Percentiles rank a stretch among this genome's conserved stretches.
Conservation (phyloP, 768 basidiomycete species). For the Strobilomyces confusus region DNA sequence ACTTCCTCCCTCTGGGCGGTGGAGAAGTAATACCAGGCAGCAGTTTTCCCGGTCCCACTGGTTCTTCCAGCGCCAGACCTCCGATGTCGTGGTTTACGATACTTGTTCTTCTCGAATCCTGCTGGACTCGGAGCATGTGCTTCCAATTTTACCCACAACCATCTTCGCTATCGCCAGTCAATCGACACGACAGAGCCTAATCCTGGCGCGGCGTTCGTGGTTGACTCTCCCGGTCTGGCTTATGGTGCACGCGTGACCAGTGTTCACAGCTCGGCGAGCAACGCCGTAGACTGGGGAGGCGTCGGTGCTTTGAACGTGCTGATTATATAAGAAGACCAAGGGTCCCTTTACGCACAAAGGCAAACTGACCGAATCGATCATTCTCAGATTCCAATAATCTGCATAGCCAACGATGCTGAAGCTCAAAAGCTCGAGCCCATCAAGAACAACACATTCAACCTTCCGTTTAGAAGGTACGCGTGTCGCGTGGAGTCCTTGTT, state of each 20-base stretch:
- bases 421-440: slow-evolving; percentile 93
- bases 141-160: too few relatives aligned
- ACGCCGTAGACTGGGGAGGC: slow-evolving; percentile 93
- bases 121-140: too few relatives aligned
- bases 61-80: slow-evolving; percentile 42
- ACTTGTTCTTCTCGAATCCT: slow-evolving; percentile 50
- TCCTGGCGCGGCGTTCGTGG: too few relatives aligned
- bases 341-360: slow-evolving; percentile 24
- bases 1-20: slow-evolving; percentile 79
- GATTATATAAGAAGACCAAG: slow-evolving; percentile 92
- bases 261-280: too few relatives aligned
- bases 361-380: background rate
- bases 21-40: slow-evolving; percentile 65
- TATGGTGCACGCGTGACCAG: too few relatives aligned
- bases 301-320: slow-evolving; percentile 89
- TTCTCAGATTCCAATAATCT: slow-evolving; percentile 87
- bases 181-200: too few relatives aligned
- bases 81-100: slow-evolving; percentile 76
- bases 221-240: too few relatives aligned
- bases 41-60: slow-evolving; percentile 37
- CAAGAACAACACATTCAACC: slow-evolving; percentile 59
- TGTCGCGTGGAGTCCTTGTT: background rate
- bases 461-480: slow-evolving; percentile 74
- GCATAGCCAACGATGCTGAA: slow-evolving; percentile 89
- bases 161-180: too few relatives aligned